Percentiles rank a stretch among this genome's conserved stretches.
These are phyloP conservation scores for Kodamaea sp. DNA, from an alignment of 1,139 yeast genomes.

Conservation along the genomic window DNA sequence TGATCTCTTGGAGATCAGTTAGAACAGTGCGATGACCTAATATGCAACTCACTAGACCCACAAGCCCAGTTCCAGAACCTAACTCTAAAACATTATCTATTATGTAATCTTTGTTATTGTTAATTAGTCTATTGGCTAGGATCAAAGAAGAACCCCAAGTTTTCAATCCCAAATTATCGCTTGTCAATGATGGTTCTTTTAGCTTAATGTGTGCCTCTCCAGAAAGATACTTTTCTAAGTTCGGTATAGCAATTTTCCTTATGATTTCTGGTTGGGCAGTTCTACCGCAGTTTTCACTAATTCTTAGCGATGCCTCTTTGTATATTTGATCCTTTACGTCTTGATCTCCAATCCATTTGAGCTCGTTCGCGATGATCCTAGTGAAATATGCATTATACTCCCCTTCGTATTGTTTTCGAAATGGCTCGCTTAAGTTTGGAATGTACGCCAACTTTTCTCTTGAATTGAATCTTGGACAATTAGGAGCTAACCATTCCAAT, in stretches of 20 bases:
- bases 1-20: slow-evolving; percentile 81
- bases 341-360: slow-evolving; percentile 47
- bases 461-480: slow-evolving; percentile 37
- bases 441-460: slow-evolving; percentile 24
- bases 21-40: slow-evolving; percentile 54
- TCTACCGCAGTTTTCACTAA: slow-evolving; percentile 85
- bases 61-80: slow-evolving; percentile 93
- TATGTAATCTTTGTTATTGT: slow-evolving; percentile 23
- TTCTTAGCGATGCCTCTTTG: slow-evolving; percentile 59
- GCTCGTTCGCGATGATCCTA: slow-evolving; percentile 56
- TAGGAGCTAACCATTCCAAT: slow-evolving; percentile 40
- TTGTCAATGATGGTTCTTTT: slow-evolving; percentile 82
- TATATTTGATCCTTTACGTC: slow-evolving; percentile 45
- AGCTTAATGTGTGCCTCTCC: slow-evolving; percentile 39
- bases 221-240: slow-evolving; percentile 21
- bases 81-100: slow-evolving; percentile 64
- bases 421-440: slow-evolving; percentile 27
- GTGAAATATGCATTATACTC: slow-evolving; percentile 65
- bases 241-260: slow-evolving; percentile 45
- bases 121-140: slow-evolving; percentile 56
- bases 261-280: slow-evolving; percentile 77
- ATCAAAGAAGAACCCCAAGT: slow-evolving; percentile 95
- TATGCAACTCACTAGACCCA: slow-evolving; percentile 66
- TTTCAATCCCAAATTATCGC: slow-evolving; percentile 84
- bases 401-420: slow-evolving; percentile 20